Conservation (phyloP, 768 basidiomycete genomes). For the Tremella fuciformis region DNA sequence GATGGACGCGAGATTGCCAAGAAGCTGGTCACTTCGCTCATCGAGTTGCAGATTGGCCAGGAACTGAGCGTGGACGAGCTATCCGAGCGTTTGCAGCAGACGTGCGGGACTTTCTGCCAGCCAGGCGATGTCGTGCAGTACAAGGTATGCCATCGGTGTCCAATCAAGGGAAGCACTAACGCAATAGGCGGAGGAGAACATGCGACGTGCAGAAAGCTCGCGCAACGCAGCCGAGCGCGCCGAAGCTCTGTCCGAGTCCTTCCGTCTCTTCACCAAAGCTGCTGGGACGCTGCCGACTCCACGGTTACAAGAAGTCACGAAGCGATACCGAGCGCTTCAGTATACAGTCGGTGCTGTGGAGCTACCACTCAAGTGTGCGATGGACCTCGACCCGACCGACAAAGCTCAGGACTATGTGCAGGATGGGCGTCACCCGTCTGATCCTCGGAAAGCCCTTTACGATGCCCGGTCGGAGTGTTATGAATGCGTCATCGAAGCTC, state of each 20-base stretch:
- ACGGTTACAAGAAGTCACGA: constrained; percentile 77
- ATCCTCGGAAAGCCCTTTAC: constrained; percentile 61
- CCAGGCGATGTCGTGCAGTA: constrained; percentile 97
- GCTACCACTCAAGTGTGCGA: constrained; percentile 78
- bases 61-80: constrained; percentile 96
- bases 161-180: constrained; percentile 6
- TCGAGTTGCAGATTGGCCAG: constrained; percentile 96
- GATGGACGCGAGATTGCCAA: constrained; percentile 84
- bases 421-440: constrained; percentile 61
- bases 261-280: constrained; percentile 83
- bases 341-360: constrained; percentile 81
- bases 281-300: constrained; percentile 78
- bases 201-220: constrained; percentile 83
- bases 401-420: constrained; percentile 63
- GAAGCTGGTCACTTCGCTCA: constrained; percentile 87
- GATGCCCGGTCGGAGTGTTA: constrained; percentile 72
- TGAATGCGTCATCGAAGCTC: constrained; percentile 74
- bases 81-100: constrained; percentile 86
- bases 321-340: constrained; percentile 80
- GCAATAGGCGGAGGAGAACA: constrained; percentile 83
- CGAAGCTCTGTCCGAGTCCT: constrained; percentile 77
- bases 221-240: constrained; percentile 69
- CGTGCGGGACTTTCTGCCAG: constrained; percentile 96
- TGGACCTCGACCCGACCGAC: constrained; percentile 70
- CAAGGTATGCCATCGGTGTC: constrained; percentile 60